Evolutionary conservation across 2,329 filamentous ascomycete genomes (phyloP).

Genomic region (Neonectria ditissima): DNA sequence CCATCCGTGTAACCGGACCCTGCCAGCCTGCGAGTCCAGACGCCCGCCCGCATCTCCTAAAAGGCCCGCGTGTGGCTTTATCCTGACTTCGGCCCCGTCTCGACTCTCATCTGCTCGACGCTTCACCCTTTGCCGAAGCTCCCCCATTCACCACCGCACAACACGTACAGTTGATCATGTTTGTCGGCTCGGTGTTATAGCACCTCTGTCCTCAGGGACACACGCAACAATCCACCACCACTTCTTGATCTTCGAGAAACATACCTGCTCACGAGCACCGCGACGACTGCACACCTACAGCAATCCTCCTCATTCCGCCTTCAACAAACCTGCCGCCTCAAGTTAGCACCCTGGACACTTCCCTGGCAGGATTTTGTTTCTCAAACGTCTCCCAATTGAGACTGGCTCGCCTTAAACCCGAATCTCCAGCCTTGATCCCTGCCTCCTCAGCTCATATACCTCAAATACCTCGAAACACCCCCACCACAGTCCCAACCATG

Average conservation of each 20-base stretch:
- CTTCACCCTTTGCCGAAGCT: conserved; percentile 23
- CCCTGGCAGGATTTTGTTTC: conserved; percentile 23
- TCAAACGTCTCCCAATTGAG: conserved; percentile 5
- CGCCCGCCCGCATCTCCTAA: conserved; percentile 40
- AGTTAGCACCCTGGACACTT: conserved; percentile 11
- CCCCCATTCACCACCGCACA: conserved; percentile 29
- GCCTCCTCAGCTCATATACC: conserved; percentile 31
- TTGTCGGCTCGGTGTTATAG: conserved; percentile 50
- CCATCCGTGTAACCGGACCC: conserved; percentile 40
- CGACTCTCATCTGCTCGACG: conserved; percentile 29
- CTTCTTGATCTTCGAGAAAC: conserved; percentile 23
- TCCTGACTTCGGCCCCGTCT: conserved; percentile 38
- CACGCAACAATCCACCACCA: conserved; percentile 29
- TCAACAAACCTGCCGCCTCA: background rate
- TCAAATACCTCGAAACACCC: conserved; percentile 29
- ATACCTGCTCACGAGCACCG: background rate
- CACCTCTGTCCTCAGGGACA: conserved; percentile 54
- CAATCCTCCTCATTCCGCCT: background rate
- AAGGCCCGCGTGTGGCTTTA: conserved; percentile 42
- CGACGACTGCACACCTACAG: background rate
- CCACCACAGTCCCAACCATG: conserved; percentile 54
- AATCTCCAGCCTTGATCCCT: conserved; percentile 28
- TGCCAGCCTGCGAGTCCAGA: conserved; percentile 38
- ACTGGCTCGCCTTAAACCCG: conserved; percentile 13
- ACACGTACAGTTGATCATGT: conserved; percentile 49